These are phyloP conservation scores for Elsinoe fawcettii DNA, from an alignment of 2,329 filamentous ascomycete genomes.

Conservation along the genomic window DNA sequence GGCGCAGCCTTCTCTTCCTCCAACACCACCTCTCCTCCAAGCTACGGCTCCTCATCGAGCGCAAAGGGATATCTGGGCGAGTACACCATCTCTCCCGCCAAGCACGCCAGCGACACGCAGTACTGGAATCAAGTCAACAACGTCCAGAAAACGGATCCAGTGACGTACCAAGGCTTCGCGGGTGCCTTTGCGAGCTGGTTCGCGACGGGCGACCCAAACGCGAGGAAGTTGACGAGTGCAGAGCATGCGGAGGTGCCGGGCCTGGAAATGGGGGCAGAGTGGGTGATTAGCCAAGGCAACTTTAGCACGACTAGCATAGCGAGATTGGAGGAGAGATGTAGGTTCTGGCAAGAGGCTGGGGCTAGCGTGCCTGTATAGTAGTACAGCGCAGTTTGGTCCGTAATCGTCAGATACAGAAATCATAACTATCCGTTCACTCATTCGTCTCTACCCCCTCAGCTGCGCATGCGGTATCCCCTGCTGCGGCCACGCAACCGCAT, in stretches of 20 bases:
- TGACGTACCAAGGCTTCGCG: conserved; percentile 50
- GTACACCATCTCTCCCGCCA: conserved; percentile 53
- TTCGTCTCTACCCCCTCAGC: background rate
- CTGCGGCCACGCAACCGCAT: background rate
- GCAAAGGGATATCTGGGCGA: conserved; percentile 48
- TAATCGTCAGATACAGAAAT: too few relatives aligned
- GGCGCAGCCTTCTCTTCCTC: conserved; percentile 28
- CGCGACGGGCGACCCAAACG: conserved; percentile 51
- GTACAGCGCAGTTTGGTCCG: too few relatives aligned
- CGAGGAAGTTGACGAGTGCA: conserved; percentile 45
- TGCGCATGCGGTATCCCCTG: background rate
- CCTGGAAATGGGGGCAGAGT: conserved; percentile 32
- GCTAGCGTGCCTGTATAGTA: background rate
- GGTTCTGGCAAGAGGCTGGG: conserved; percentile 40
- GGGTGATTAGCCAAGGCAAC: conserved; percentile 46
- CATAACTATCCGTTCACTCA: too few relatives aligned
- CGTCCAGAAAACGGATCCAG: conserved; percentile 44
- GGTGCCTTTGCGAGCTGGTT: conserved; percentile 56
- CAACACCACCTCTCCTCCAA: background rate
- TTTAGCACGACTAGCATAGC: conserved; percentile 36
- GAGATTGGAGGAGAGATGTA: conserved; percentile 42
- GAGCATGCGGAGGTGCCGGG: conserved; percentile 40
- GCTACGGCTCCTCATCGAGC: conserved; percentile 26
- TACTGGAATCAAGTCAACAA: conserved; percentile 53
- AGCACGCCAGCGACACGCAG: conserved; percentile 50